Base-by-base conservation (phyloP, 2,329 filamentous ascomycete species). In the Trichophyton verrucosum region DNA sequence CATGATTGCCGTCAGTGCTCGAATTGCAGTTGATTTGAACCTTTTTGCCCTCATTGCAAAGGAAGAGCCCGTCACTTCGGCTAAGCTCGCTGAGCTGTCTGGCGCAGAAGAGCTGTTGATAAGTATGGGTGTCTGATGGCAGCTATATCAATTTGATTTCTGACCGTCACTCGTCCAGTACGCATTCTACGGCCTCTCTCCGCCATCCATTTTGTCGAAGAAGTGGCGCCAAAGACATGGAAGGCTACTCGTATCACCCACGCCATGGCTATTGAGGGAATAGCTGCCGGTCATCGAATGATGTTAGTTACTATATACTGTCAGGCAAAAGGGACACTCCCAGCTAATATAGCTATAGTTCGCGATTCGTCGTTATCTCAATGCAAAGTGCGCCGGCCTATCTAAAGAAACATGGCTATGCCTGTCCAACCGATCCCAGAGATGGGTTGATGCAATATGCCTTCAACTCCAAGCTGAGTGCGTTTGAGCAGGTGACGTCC, bases 11-110 rank as follows among this genome's bases (percentile, higher is more conserved):
- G 46, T 55, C 38, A 60, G 46, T 42, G 58, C 46, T 13, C 44
- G 58, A 15, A 55, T 60, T 60, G 58, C 58, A n/a, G 58, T 60
- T 33, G 33, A 60, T 27, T 27, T 60, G 58, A 55, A 60, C 7
- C 30, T 60, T 15, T 60, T 60, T n/a, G 17, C 17, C 7, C 46
- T 53, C 46, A 60, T 60, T 20, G 33, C 53, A 30, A 49, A 53
- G 13, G 27, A 60, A n/a, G 58, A 36, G 58, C 58, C 46, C 24
- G 46, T 60, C 22, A 42, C 46, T 11, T 60, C 58, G 13, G 46
- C 58, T 1, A 60, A 30, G 9, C 40, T 60, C n/a, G 46, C 46
- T 4, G 58, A 60, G 46, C 27, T 60, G 27, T 53, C 58, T 17
- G 58, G 58, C 7, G 58, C 58, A 33, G 58, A 60, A 11, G 58